phyloP scores from a whole-genome alignment of 2,329 filamentous ascomycete species.

The Trichoderma breve region DNA sequence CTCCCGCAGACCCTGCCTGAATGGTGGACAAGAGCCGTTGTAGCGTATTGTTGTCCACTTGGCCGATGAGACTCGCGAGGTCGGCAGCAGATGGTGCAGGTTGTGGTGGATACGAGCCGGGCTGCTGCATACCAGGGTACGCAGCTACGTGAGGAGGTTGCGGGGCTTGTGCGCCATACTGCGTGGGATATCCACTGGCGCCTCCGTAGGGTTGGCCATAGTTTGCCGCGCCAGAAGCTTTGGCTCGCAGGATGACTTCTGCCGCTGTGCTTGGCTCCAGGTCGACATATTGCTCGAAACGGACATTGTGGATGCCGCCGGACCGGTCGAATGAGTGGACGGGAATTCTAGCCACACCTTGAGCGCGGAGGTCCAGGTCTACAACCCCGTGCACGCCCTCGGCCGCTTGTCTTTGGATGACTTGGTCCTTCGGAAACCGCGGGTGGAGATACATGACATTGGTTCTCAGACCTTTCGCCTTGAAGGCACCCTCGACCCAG shows the following conservation, averaged over 20 bases:
- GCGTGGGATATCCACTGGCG: conserved; percentile 28
- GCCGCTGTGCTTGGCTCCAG: conserved; percentile 76
- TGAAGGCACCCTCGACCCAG: conserved; percentile 78
- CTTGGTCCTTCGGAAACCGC: conserved; percentile 70
- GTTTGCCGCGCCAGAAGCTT: conserved; percentile 40
- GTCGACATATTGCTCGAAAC: conserved; percentile 84
- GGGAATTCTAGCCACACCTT: conserved; percentile 70
- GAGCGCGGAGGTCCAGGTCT: conserved; percentile 68
- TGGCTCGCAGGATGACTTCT: conserved; percentile 74
- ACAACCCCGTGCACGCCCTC: conserved; percentile 87
- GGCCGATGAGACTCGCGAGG: conserved; percentile 63
- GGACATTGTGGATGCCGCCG: conserved; percentile 69
- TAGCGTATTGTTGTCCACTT: conserved; percentile 66
- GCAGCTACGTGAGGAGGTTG: conserved; percentile 24
- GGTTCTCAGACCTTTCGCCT: conserved; percentile 66
- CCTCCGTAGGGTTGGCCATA: conserved; percentile 34
- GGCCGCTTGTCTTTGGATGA: conserved; percentile 81
- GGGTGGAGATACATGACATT: conserved; percentile 79
- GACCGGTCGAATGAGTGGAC: conserved; percentile 84
- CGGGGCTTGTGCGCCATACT: conserved; percentile 33
- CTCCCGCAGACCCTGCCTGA: conserved; percentile 29
- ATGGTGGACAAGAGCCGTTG: conserved; percentile 67
- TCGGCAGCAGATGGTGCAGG: conserved; percentile 41
- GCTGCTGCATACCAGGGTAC: conserved; percentile 29
- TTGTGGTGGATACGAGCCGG: conserved; percentile 35